Evolutionary conservation across 2,329 filamentous ascomycete species (phyloP), one percentile per base, ranked within the genome.

Genomic region (Hansfordia pulvinata): DNA sequence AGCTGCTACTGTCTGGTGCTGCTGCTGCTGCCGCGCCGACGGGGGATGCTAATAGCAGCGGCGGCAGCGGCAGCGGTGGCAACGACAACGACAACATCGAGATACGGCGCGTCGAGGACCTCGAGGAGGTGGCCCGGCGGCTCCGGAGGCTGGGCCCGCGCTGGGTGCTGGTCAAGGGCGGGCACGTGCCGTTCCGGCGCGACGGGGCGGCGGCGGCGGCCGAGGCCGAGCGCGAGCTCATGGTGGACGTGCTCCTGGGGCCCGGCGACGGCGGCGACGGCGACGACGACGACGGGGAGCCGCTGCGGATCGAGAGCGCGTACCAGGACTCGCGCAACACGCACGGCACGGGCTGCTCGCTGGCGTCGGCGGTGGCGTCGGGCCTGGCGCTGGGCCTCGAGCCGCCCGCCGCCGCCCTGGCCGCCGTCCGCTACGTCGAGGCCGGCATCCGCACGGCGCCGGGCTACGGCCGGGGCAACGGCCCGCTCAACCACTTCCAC

Each of bases 291-390:
- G 63, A 62, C 1, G 59, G 56, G 0, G 50, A 65, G n/a, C 49
- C 65, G 0, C 59, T 71, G 2, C 56, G 72, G 20, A 65, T 93
- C 25, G 66, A 85, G 49, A 80, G 72, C 20, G 61, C 64, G 4
- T 94, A 79, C 44, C 62, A 83, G 35, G 54, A 62, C 8, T 84
- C 78, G 7, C 76, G 62, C 32, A 88, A 88, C 44, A 96, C 88
- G 0, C 90, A 98, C 43, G 90, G 90, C 1, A 96, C 90, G 0
- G 90, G 90, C 4, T 98, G 90, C 46, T 92, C 85, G 8, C 64
- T 96, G 32, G 90, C 90, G 20, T 93, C 80, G 34, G 78, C 80
- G 3, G 80, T 86, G 40, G 74, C 80, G 2, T 76, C 76, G n/a
- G 78, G 80, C 33, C 50, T 86, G 6, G 64, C 77, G 10, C 65